phyloP scores from a whole-genome alignment of 352 stramenopile species.

The Globisporangium ultimum region DNA sequence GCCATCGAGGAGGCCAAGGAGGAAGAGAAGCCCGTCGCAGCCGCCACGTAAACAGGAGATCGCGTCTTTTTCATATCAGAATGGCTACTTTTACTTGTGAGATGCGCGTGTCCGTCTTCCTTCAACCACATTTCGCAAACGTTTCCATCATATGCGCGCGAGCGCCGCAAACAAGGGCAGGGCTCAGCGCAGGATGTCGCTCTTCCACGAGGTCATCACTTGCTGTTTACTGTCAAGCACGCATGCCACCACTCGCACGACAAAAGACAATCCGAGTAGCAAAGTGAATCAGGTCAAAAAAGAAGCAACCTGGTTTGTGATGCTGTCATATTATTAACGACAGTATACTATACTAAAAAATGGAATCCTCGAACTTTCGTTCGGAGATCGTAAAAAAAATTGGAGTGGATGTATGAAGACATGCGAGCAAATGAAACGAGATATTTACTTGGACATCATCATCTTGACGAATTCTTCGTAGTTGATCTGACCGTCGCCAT shows the following conservation, averaged over 20 bases:
- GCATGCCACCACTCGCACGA: neutral
- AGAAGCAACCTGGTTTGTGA: neutral
- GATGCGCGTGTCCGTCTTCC: no score
- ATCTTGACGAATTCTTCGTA: slow-evolving; percentile 99
- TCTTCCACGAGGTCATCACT: no score
- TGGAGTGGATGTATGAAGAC: neutral
- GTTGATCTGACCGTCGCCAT: slow-evolving; percentile 99
- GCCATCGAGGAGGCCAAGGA: slow-evolving; percentile 40
- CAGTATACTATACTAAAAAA: slow-evolving; percentile 5
- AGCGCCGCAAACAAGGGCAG: no score
- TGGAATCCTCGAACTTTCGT: neutral
- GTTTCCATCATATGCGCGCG: no score
- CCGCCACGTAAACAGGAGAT: slow-evolving; percentile 13
- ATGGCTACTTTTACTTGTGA: neutral
- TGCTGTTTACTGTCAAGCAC: no score
- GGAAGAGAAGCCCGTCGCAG: slow-evolving; percentile 45
- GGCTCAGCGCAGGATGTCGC: no score
- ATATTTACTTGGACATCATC: slow-evolving; percentile 97
- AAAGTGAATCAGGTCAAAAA: neutral
- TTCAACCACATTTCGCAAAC: no score
- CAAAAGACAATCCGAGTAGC: neutral
- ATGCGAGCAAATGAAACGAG: neutral
- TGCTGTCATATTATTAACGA: neutral
- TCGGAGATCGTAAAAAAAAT: slow-evolving; percentile 3
- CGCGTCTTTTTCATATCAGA: neutral